Evolutionary conservation across 495 filamentous ascomycete species (phyloP), one percentile per base, ranked within the genome.

Genomic region (Penicillium pulvis): DNA sequence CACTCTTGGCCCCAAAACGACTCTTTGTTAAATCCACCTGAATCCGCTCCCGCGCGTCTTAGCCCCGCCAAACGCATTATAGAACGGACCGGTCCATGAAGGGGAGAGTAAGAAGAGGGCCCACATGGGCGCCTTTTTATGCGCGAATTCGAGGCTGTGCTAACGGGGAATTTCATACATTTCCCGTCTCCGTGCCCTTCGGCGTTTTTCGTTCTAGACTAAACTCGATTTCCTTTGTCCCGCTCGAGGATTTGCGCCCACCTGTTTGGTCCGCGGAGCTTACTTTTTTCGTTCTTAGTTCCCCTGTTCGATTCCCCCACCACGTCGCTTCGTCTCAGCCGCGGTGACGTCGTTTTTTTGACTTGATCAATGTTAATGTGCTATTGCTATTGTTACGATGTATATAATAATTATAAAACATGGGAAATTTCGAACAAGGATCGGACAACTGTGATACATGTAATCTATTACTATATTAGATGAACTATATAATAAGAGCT

Each of bases 21-120:
- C 26, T 33, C 26, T 49, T 31, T 31, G 26, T 24, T 2, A 31
- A 49, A 26, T 17, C 33, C 33, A 28, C 51, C 14, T 31, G 36
- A 58, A 47, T 42, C 56, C 39, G 49, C 39, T 52, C 42, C 17
- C 56, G 48, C 49, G 42, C 42, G 36, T 53, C 49, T 58, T 49
- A 58, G 56, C 56, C 56, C 56, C 56, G 49, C 48, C 56, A 43
- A 57, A 30, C 39, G 35, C 39, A 52, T n/a, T 14, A 20, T 24
- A 39, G 49, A 36, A 41, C 49, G 31, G 49, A 52, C 30, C 49
- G 39, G 39, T 41, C 39, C 39, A 41, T 41, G 39, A 49, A 30
- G 23, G 26, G 17, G 4, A 7, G 8, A 17, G 17, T 33, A n/a
- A 19, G 30, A 14, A 6, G 31, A 31, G 26, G 23, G 46, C 26